Conservation (phyloP, 805 yeast species). For the Vanderwaltozyma polyspora region DNA sequence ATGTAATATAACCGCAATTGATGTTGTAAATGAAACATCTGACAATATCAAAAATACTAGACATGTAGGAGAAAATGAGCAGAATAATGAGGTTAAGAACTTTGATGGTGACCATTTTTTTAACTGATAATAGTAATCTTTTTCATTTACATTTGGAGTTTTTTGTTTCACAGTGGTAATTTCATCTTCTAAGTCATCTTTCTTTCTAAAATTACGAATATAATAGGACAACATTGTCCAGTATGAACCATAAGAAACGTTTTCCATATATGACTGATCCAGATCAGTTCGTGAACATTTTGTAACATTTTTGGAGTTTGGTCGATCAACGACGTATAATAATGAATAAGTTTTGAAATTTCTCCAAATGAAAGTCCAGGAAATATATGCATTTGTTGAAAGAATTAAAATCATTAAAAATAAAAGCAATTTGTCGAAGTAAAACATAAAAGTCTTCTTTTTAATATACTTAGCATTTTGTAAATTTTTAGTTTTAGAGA, state of each 20-base stretch:
- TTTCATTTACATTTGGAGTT: not conserved
- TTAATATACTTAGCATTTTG: too few relatives aligned
- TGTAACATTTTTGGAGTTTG: conserved; percentile 1
- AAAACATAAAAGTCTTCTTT: too few relatives aligned
- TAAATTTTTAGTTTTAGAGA: not conserved
- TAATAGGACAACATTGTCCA: conserved; percentile 15
- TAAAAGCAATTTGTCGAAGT: conserved; percentile 8
- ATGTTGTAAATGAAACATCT: conserved; percentile 29
- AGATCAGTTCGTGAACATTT: conserved; percentile 3
- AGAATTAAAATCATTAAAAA: conserved; percentile 5
- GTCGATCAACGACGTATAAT: conserved; percentile 9
- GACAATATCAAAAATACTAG: conserved; percentile 32
- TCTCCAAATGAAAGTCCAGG: conserved; percentile 14
- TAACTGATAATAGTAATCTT: conserved; percentile 42
- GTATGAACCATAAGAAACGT: conserved; percentile 11
- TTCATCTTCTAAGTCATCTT: conserved; percentile 4
- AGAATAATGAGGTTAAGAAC: conserved; percentile 40
- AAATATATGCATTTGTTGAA: conserved; percentile 6
- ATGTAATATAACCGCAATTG: conserved; percentile 28
- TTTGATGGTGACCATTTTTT: conserved; percentile 58
- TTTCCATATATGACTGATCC: conserved; percentile 15
- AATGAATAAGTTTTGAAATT: conserved; percentile 15
- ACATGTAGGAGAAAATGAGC: conserved; percentile 50
- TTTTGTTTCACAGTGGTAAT: conserved; percentile 1
- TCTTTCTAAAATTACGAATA: conserved; percentile 4